Conservation (phyloP, 257 asterid genomes). For the Solanum sparsipilum region DNA sequence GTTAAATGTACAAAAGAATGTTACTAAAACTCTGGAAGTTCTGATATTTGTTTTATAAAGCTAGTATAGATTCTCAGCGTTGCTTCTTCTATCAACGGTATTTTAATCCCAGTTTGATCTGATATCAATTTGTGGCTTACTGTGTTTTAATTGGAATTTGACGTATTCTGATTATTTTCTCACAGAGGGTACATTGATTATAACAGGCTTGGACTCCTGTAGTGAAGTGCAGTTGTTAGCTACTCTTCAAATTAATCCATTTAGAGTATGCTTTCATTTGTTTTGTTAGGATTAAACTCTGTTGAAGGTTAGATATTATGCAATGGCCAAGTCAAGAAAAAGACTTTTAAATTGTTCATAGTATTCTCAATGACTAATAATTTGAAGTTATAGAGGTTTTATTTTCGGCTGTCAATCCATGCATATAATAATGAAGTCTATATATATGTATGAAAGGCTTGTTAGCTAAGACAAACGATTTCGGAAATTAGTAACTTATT, state of each 20-base stretch:
- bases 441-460: not conserved
- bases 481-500: not conserved
- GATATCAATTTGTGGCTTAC: not conserved
- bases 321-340: not conserved
- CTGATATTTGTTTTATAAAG: not conserved
- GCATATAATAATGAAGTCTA: not conserved
- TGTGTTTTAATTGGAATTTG: not conserved
- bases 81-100: not conserved
- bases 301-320: not conserved
- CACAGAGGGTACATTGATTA: not conserved
- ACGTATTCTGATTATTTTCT: not conserved
- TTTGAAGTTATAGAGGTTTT: not conserved
- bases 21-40: not conserved
- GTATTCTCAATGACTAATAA: not conserved
- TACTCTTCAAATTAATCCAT: not conserved
- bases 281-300: not conserved
- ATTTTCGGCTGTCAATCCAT: not conserved
- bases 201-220: not conserved
- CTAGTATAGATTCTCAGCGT: not conserved
- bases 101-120: not conserved
- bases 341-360: not conserved
- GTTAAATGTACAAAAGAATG: conserved; percentile 35
- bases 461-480: too few species aligned
- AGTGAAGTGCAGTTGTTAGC: not conserved
- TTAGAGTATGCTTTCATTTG: not conserved